Evolutionary conservation across 352 stramenopile genomes (phyloP), one percentile per base, ranked within the genome.

Genomic region (Globisporangium parvum): DNA sequence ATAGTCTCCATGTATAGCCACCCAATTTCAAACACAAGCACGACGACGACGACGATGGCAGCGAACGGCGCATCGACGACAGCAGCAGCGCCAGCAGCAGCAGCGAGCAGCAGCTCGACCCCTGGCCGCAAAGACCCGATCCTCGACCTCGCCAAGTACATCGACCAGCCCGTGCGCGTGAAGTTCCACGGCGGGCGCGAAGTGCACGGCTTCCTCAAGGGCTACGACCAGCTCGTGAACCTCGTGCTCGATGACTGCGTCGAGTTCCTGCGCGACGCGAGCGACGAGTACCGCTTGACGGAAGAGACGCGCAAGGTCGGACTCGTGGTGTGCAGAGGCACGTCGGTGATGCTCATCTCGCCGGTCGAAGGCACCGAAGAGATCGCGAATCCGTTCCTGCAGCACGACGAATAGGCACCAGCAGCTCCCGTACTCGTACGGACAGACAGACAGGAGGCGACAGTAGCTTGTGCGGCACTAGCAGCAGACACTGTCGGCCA

Each of bases 141-240:
- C 66, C 74, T 98, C 45, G 93, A 98, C 68, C 74, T 98, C 55
- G 84, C 74, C 55, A 98, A 97, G 75, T 93, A 98, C 63, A 91
- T 98, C 59, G 91, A 98, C 75, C 87, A 97, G 60, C 78, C 80
- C 20, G 91, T 98, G 42, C 91, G 90, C 55, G 93, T 98, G 46
- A 97, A 98, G 73, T 98, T 97, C 59, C 77, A 97, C 39, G 95
- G 94, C 26, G 95, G 95, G 0, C 73, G 94, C 55, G 93, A 98
- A 70, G 76, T 98, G 17, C 76, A 85, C 55, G 96, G 95, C 55
- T 83, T 87, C 45, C 75, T 98, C 42, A 96, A 96, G 67, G 96
- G 96, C 55, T 98, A 98, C 75, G 96, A 98, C 70, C 89, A 98
- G 65, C 74, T 98, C 37, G 92, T 98, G 40, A 98, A 98, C 81